Base-by-base conservation (phyloP, 169 alveolate species). In the Eimeria sp. region DNA sequence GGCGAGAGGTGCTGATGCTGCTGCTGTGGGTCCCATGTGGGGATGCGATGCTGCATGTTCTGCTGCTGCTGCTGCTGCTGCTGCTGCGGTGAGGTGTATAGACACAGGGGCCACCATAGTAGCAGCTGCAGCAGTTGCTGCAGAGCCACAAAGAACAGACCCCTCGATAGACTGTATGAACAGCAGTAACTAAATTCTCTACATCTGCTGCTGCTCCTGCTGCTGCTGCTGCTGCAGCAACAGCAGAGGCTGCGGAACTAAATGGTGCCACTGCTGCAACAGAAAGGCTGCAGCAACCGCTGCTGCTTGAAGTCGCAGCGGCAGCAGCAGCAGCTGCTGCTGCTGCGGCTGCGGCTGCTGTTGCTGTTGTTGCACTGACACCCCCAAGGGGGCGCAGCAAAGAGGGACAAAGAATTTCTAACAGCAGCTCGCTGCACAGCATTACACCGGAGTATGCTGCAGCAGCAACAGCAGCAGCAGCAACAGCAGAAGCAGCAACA, bases 21-120 rank as follows among this genome's bases (percentile, higher is more conserved):
- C 89, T 78, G 89, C 89, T 78, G 4, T 78, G 89, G 67, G 9
- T 49, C 10, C 49, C n/a, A 1, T 73, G n/a, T 2, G n/a, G 84
- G 54, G 40, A 6, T 34, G 84, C 84, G n/a, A 14, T 27, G 43
- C 27, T 18, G n/a, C n/a, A 6, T 10, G 65, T 43, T 0, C 45
- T 27, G 89, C 89, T 49, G 89, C 67, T 78, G 89, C 65, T 78
- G 89, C 89, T 78, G 89, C 89, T 78, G 89, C 89, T 45, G 84
- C 89, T 78, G 89, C 70, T 78, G 89, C 57, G 0, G 84, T 22
- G 3, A 40, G 84, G 3, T 16, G 49, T 40, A 73, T 14, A 30
- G 84, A 43, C 84, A 73, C 67, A 45, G 22, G 89, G 40, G 40
- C 45, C 65, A n/a, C 67, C 89, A 49, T 34, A 78, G 89, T 34